These are phyloP conservation scores for Adansonia digitata DNA, from an alignment of 345 rosid genomes.

Conservation along the genomic window DNA sequence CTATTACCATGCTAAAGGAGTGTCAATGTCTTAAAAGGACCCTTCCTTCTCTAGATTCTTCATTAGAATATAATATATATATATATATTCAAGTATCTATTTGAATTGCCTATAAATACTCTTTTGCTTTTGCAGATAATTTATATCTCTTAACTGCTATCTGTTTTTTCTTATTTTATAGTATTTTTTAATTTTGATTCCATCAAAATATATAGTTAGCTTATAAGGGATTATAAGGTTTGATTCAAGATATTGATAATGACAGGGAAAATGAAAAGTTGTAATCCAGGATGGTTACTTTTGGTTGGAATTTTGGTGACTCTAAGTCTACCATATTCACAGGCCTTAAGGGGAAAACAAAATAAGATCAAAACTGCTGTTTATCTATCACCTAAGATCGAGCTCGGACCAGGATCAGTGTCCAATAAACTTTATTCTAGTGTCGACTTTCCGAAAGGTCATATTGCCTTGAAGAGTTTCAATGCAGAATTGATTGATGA, in stretches of 20 bases:
- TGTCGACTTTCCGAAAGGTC: slow-evolving; percentile 79
- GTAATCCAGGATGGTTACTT: slow-evolving; percentile 12
- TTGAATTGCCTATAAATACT: neutral
- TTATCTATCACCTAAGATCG: slow-evolving; percentile 66
- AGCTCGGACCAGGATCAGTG: slow-evolving; percentile 77
- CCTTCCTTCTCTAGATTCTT: no score
- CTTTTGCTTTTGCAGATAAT: neutral
- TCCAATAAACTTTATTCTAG: slow-evolving; percentile 36
- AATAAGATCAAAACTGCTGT: slow-evolving; percentile 37
- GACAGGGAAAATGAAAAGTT: slow-evolving; percentile 30
- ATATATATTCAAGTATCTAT: neutral
- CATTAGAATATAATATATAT: no score
- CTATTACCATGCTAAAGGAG: no score
- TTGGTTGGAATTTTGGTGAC: slow-evolving; percentile 21
- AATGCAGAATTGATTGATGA: slow-evolving; percentile 65
- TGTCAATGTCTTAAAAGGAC: no score
- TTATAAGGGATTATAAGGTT: neutral
- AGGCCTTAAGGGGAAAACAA: slow-evolving; percentile 21
- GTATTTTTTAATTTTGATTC: neutral
- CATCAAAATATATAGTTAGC: neutral
- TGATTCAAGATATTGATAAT: neutral
- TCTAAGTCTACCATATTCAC: slow-evolving; percentile 17
- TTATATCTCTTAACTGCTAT: no score
- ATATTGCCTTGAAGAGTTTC: slow-evolving; percentile 64
- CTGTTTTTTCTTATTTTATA: neutral